These are phyloP conservation scores for Pestalotiopsis sp. DNA, from an alignment of 2,329 filamentous ascomycete species.

Conservation along the genomic window DNA sequence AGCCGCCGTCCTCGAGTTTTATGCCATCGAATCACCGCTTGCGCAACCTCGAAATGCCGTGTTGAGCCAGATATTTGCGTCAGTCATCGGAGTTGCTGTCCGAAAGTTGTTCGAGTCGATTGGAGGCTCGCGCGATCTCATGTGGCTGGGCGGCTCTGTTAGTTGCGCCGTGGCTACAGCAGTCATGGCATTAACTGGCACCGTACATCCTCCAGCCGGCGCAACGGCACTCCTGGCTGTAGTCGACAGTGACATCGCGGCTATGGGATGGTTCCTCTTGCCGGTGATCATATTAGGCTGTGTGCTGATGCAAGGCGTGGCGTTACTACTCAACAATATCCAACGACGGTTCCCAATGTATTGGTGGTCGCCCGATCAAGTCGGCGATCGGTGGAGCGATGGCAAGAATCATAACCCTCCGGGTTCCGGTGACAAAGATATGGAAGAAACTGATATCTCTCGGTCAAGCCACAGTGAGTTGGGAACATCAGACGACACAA, in stretches of 20 bases:
- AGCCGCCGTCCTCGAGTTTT: constrained; percentile 75
- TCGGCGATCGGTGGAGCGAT: constrained; percentile 11
- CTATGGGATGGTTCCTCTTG: constrained; percentile 70
- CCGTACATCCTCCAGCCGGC: constrained; percentile 74
- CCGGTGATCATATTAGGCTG: constrained; percentile 64
- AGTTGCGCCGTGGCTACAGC: constrained; percentile 65
- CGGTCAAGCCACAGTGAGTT: background rate
- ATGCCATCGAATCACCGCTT: constrained; percentile 71
- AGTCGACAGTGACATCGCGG: constrained; percentile 53
- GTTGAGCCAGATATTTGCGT: constrained; percentile 66
- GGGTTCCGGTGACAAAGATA: background rate
- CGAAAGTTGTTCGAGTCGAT: constrained; percentile 66
- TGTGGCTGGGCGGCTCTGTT: constrained; percentile 67
- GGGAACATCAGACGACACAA: background rate
- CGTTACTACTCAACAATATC: constrained; percentile 70
- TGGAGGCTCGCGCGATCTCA: constrained; percentile 49
- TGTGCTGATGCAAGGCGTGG: constrained; percentile 62
- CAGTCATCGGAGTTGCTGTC: constrained; percentile 62
- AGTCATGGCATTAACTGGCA: constrained; percentile 71
- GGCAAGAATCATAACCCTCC: background rate
- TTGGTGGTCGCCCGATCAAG: constrained; percentile 64
- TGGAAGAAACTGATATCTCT: background rate
- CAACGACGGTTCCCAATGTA: constrained; percentile 68
- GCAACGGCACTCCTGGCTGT: constrained; percentile 74
- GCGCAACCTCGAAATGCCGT: constrained; percentile 73